Conservation (phyloP, 73 alveolate genomes). For the Symbiodinium pilosum region DNA sequence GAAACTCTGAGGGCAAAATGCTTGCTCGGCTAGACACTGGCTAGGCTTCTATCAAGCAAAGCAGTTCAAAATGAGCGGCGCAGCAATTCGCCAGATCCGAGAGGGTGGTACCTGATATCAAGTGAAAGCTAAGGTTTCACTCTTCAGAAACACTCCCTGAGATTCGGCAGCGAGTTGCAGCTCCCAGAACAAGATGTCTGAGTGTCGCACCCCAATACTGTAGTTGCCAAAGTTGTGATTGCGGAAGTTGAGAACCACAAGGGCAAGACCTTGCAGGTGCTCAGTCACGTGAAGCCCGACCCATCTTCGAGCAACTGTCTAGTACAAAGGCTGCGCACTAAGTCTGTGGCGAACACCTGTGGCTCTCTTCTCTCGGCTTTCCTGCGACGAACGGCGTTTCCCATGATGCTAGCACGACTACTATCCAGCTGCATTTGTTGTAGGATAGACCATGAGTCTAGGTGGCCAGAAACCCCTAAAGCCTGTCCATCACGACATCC, state of each 20-base stretch:
- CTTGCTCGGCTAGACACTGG: no score
- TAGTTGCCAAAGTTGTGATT: slow-evolving; percentile 29
- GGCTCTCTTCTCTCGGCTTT: neutral
- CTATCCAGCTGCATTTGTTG: no score
- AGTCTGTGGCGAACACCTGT: neutral
- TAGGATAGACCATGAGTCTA: no score
- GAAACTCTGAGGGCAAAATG: no score
- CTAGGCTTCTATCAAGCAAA: no score
- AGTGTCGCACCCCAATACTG: slow-evolving; percentile 12
- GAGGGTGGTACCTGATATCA: slow-evolving; percentile 59
- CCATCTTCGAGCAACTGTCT: neutral
- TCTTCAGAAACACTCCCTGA: no score
- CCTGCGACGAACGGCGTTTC: no score
- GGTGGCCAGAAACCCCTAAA: no score
- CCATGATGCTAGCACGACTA: no score
- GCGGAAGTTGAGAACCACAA: slow-evolving; percentile 57
- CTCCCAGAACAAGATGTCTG: no score
- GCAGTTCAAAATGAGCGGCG: neutral
- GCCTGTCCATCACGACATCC: no score
- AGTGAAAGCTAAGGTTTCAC: neutral
- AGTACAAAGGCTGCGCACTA: neutral
- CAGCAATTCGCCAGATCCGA: slow-evolving; percentile 35
- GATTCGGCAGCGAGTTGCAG: no score
- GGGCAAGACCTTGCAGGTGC: slow-evolving; percentile 28
- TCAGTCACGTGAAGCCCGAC: neutral